phyloP scores from a whole-genome alignment of 345 rosid genomes.

The Geranium rotundifolium region DNA sequence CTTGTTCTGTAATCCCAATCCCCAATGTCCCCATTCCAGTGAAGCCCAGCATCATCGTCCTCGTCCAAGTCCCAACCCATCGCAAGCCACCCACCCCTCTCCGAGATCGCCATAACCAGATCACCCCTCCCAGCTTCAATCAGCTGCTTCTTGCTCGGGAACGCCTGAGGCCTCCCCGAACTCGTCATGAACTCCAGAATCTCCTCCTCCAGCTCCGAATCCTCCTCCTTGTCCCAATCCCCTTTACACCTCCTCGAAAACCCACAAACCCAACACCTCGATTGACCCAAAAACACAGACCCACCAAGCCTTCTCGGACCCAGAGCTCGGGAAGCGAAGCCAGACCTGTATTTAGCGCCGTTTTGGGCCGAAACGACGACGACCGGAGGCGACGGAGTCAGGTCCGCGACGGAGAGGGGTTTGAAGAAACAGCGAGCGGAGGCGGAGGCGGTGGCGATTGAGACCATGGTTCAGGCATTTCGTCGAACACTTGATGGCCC shows the following conservation, averaged over 20 bases:
- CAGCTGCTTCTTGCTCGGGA: constrained; percentile 62
- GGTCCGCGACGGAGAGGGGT: constrained; percentile 18
- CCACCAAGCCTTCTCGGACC: constrained; percentile 4
- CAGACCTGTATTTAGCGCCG: no score
- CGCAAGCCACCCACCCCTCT: constrained; percentile 79
- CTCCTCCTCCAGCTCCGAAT: constrained; percentile 53
- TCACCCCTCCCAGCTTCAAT: constrained; percentile 61
- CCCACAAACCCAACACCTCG: constrained; percentile 16
- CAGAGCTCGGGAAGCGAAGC: constrained; percentile 2
- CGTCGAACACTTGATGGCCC: constrained; percentile 36
- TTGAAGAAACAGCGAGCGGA: constrained; percentile 19
- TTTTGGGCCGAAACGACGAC: constrained; percentile 2
- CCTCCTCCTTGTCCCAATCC: constrained; percentile 33
- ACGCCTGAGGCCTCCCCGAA: constrained; percentile 48
- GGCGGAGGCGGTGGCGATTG: constrained; percentile 27
- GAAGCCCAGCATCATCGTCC: constrained; percentile 13
- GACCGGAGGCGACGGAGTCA: constrained; percentile 13
- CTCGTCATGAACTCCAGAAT: constrained; percentile 72
- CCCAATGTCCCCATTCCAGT: constrained; percentile 3
- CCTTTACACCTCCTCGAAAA: constrained; percentile 31
- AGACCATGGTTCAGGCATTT: constrained; percentile 90
- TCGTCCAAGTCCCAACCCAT: constrained; percentile 75
- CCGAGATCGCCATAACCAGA: constrained; percentile 50
- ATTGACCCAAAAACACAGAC: constrained; percentile 19
- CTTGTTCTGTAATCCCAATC: constrained; percentile 14